These are phyloP conservation scores for Tagetes erecta DNA, from an alignment of 129 eudicot genomes.

Conservation along the genomic window DNA sequence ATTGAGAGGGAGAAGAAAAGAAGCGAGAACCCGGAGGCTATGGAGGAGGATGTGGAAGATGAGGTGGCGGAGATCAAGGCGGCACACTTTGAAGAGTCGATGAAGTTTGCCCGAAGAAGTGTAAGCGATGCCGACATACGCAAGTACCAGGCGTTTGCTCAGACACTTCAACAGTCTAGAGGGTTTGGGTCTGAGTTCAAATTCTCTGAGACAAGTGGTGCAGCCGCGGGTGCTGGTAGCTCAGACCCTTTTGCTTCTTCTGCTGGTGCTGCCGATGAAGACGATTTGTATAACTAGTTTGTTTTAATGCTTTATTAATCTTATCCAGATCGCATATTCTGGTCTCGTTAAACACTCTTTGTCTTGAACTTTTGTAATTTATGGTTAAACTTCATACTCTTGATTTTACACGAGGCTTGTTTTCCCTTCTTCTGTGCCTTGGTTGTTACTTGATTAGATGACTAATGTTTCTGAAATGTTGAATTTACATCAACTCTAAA, in stretches of 20 bases:
- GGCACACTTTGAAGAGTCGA: constrained; percentile 82
- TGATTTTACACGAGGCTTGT: not conserved
- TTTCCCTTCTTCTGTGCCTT: not conserved
- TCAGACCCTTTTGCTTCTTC: constrained; percentile 75
- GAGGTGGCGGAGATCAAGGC: constrained; percentile 76
- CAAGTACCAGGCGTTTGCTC: constrained; percentile 81
- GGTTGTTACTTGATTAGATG: not conserved
- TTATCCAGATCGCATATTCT: not conserved
- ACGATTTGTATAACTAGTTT: constrained; percentile 70
- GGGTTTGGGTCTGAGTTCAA: constrained; percentile 72
- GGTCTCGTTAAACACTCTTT: not conserved
- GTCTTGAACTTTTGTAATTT: constrained; percentile 7
- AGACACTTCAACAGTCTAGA: constrained; percentile 72
- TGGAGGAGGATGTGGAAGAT: constrained; percentile 76
- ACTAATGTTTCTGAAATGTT: not conserved
- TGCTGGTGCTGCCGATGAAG: constrained; percentile 84
- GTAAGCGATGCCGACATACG: constrained; percentile 96
- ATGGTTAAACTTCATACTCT: constrained; percentile 9
- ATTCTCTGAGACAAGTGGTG: constrained; percentile 47
- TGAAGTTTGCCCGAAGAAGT: constrained; percentile 97
- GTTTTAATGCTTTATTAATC: not conserved
- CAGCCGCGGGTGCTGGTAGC: constrained; percentile 32
- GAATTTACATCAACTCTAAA: not conserved
- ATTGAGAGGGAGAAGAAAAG: constrained; percentile 65
- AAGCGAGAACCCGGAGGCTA: constrained; percentile 71